Base-by-base conservation (phyloP, 2,329 filamentous ascomycete species). In the Plectosphaerella cucumerina region DNA sequence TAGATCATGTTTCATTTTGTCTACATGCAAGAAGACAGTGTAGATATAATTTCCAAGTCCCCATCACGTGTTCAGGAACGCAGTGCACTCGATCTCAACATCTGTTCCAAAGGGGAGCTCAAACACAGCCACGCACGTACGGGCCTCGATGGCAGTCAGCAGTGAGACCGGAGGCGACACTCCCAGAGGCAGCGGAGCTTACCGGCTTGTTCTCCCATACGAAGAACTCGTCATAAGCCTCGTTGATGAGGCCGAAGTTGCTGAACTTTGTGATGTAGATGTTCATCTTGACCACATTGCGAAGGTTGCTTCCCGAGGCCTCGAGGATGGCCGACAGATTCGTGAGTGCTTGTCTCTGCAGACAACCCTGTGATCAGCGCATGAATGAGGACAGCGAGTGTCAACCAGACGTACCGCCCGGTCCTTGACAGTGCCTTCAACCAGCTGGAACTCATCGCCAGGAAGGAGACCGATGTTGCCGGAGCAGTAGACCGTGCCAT, bases 91-190 rank as follows among this genome's bases (percentile, higher is more conserved):
- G 62, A 91, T 88, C 73, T 90, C 87, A 9, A 91, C 82, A 52
- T 85, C 80, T 4, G 86, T 86, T 11, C 80, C 79, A 61, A 87
- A 79, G 1, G 87, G 87, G 59, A 91, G 70, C 63, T 86, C 78
- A 67, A 87, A 82, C 12, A 90, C 88, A 0, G 86, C 86, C 22
- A 91, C 86, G 62, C 87, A 91, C 48, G 82, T 87, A 5, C 42
- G 20, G 12, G 20, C 21, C 42, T 44, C 5, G 6, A 15, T 2
- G n/a, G n/a, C 6, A n/a, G 22, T 23, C 20, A 23, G n/a, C 42
- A 44, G 21, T 6, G 17, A 42, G 6, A 42, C 39, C 39, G 9
- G 12, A 20, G n/a, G 21, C 11, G 18, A 10, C 8, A 8, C 9
- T 31, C 26, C 3, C 17, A 14, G 18, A 23, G 18, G 22, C n/a